Base-by-base conservation (phyloP, 148 eudicot genomes). In the Spergularia marina region DNA sequence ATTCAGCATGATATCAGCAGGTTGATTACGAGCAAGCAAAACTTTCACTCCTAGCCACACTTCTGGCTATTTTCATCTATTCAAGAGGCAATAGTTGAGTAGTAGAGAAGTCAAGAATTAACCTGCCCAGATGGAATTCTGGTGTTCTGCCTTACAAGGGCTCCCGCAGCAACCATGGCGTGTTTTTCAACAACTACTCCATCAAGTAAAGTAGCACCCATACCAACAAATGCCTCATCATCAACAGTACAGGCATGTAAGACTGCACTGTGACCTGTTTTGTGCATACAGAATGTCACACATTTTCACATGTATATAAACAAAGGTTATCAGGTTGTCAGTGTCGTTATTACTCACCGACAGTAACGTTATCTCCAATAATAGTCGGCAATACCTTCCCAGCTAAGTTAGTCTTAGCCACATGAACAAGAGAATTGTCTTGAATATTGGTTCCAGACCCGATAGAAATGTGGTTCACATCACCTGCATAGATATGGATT, bases 391-490 rank as follows among this genome's bases (percentile, higher is more conserved):
- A 81, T 16, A 95, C 97, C 78, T 92, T 92, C 82, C 99, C 98
- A 49, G 89, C 85, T 71, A 92, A 77, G 85, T 95, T 95, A 17
- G 97, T 80, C 84, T 95, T 95, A 65, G 99, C 99, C 73, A 95
- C 99, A 75, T 95, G 99, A 77, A 95, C 94, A 78, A 95, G 92
- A 74, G 99, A 88, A 72, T 95, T 89, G 82, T 95, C 99, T 82
- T 95, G 99, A 78, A 95, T 95, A 82, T 95, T 95, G 80, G 98
- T 90, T 76, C 97, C 94, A 65, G 94, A 77, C 16, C 99, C 99
- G 70, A 95, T 83, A 68, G 84, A 87, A 72, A 95, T 86, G 85
- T 77, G 84, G 89, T 95, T 95, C 70, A 83, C 91, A 78, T 95
- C 99, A 80, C 99, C 98, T 95, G 84, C 78, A 76, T 21, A 73